Evolutionary conservation across 495 filamentous ascomycete genomes (phyloP), one percentile per base, ranked within the genome.

Genomic region (Daldinia caldariorum): DNA sequence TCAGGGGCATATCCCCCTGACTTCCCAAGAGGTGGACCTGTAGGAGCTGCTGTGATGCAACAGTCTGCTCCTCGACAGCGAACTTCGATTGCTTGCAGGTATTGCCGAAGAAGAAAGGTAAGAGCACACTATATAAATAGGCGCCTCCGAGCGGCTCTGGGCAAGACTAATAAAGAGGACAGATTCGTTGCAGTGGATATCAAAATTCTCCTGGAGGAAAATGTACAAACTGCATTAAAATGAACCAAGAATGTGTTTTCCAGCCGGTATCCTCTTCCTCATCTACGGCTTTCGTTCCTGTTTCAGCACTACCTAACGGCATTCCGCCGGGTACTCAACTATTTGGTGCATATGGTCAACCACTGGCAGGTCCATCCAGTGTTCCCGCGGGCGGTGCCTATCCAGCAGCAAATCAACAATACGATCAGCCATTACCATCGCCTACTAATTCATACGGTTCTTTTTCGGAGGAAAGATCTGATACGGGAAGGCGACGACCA

Each of bases 161-260:
- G 39, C 22, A 41, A 34, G 56, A 54, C 72, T 73, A 55, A 51
- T 18, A n/a, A 47, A 39, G 16, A 18, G 10, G 26, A 12, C 50
- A 85, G 83, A 85, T 85, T 67, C 82, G 83, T 18, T 85, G 83
- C 76, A 85, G 83, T 51, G 83, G 83, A n/a, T 83, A 84, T 59
- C 79, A 81, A 16, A 82, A 82, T 18, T 82, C 82, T 0, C 78
- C 77, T 0, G 83, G 83, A 12, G 83, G 83, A 6, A 84, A 84
- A 62, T 85, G 83, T 59, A 79, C 80, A 7, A 85, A 85, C 54
- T 85, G 83, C 58, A 79, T 80, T 57, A 84, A 83, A 68, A 79
- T 84, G 77, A 79, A 80, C 39, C 83, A 83, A 53, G 83, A 85
- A 34, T 85, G 83, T 59, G 76, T 85, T 3, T 85, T 85, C 47